Base-by-base conservation (phyloP, 1,139 yeast genomes). In the Waltiozyma sp. region DNA sequence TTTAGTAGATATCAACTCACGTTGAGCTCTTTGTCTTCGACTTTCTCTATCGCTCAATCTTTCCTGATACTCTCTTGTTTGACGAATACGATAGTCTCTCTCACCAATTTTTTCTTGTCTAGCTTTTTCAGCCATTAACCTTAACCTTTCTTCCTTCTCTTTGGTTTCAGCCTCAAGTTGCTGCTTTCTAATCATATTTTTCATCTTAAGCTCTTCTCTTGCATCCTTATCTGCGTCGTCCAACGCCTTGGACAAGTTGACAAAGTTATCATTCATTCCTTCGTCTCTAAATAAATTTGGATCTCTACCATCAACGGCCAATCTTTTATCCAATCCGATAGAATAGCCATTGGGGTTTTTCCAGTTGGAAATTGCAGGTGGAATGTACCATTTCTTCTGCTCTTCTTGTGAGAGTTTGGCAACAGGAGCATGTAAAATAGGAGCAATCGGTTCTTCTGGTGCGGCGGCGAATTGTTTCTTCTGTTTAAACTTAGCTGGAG, bases 361-460 rank as follows among this genome's bases (percentile, higher is more conserved):
- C 98, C 98, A 91, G 60, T 87, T 88, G 1, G 97, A 89, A 1
- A 91, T 75, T 1, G 95, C 88, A 0, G 95, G 81, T 0, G 98
- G 97, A 26, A 91, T 87, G 41, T 73, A 72, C 97, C 97, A 91
- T 47, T 77, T 74, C 34, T 75, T 79, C 47, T 80, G 81, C 46
- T 88, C 95, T 52, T 82, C 87, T 37, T 78, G 77, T 0, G 91
- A 75, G n/a, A 83, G 60, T 52, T 72, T 77, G 28, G 69, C 56
- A 1, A 53, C 68, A 7, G 80, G 75, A 1, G 75, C 68, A 28
- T 69, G 64, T 40, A 69, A 49, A 9, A 73, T 62, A 2, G 78
- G 80, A 1, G 70, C 70, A 13, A 28, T 28, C 0, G 88, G 80
- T 0, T 88, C 86, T 1, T 88, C 77, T 0, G 83, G 75, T 0